These are phyloP conservation scores for Micractinium sp. DNA, from an alignment of 139 green algal species.

Conservation along the genomic window DNA sequence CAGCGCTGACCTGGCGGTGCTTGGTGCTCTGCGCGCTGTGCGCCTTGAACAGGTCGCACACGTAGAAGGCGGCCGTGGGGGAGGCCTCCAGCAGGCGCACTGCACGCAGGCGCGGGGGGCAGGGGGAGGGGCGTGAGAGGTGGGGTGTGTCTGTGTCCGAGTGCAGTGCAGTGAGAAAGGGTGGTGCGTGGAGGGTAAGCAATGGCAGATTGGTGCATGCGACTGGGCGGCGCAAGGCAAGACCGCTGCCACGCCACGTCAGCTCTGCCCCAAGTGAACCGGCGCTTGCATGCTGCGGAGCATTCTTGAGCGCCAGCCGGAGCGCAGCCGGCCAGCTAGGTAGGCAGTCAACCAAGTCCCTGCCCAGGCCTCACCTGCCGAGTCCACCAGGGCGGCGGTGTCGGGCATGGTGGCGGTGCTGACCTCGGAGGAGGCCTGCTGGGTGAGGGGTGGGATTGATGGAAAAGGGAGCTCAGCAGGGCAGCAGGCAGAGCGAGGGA, in stretches of 20 bases:
- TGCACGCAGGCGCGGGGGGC: not conserved
- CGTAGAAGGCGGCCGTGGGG: slow-evolving; percentile 20
- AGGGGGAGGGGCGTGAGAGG: not conserved
- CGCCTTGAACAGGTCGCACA: slow-evolving; percentile 44
- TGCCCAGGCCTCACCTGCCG: not conserved
- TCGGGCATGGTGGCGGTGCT: slow-evolving; percentile 21
- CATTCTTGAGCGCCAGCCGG: no score
- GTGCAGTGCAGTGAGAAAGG: not conserved
- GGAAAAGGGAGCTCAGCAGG: not conserved
- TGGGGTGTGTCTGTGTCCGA: no score
- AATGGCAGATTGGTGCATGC: no score
- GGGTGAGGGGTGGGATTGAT: no score
- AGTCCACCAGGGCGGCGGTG: slow-evolving; percentile 26
- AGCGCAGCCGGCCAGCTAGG: no score
- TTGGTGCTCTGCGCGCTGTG: slow-evolving; percentile 55
- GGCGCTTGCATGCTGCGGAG: no score
- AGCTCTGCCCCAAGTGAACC: no score
- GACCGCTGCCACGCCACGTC: no score
- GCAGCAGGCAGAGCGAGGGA: not conserved
- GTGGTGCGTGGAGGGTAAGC: not conserved
- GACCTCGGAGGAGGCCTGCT: not conserved
- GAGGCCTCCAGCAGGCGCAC: slow-evolving; percentile 8
- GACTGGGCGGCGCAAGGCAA: no score
- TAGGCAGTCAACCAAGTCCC: not conserved
- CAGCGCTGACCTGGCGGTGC: slow-evolving; percentile 55